Evolutionary conservation across 2,329 filamentous ascomycete species (phyloP), one percentile per base, ranked within the genome.

Genomic region (Botrytis aclada): DNA sequence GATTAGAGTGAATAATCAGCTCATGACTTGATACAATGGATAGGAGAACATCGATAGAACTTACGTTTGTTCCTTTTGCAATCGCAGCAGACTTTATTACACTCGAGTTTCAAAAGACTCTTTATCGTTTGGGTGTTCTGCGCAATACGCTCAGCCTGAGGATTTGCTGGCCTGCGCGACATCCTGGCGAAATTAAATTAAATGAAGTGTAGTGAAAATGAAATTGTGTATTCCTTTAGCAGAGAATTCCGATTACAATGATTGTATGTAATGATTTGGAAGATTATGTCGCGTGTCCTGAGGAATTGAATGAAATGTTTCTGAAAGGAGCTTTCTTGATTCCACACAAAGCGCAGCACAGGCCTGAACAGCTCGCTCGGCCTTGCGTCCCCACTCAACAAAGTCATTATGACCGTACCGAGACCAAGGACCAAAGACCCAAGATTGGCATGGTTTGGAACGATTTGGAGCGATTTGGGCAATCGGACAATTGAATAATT

Each of bases 31-130:
- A 29, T 29, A 54, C 41, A 64, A 60, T 16, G 62, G 58, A 8
- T 20, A 16, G 2, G 47, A 29, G 16, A 9, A 43, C 37, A 51
- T 43, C 69, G 32, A 29, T n/a, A 9, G 32, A 69, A 85, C 91
- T 78, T 84, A 97, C 95, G 96, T 84, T 98, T 99, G 86, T 98
- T 99, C 82, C 92, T 91, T 87, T 99, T 99, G 89, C 96, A 99
- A 83, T 99, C 96, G 74, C 95, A 94, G 86, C 96, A 99, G 81
- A 93, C 90, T 86, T 99, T 99, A 86, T 99, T 99, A 75, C 90
- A 86, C 81, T 98, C 95, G 78, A 99, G 85, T 85, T 98, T 99
- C 82, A 98, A 87, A 78, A 99, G 88, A 81, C 89, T 94, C 87
- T 98, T 98, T 83, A 99, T 93, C 62, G 94, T 97, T 82, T 92